Conservation (phyloP, 176 grass and related monocot genomes). For the Aegilops sharonensis region DNA sequence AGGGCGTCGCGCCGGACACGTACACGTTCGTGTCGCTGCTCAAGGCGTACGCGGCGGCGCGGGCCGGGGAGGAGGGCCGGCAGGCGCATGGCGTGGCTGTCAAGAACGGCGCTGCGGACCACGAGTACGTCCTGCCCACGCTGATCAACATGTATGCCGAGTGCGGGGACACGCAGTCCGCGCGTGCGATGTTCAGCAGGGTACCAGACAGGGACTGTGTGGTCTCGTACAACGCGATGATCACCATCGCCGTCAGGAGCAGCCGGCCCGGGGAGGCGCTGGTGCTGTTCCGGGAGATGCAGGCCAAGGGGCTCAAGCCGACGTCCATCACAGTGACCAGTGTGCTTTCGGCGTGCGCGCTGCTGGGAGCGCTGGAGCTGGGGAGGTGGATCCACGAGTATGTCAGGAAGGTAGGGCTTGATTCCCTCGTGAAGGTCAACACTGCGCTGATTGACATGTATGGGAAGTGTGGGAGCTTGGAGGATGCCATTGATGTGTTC, state of each 20-base stretch:
- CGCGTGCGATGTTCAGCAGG: constrained; percentile 36
- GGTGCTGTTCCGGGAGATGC: constrained; percentile 70
- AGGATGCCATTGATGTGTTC: constrained; percentile 60
- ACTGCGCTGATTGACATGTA: constrained; percentile 80
- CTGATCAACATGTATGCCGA: constrained; percentile 69
- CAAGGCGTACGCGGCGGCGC: constrained; percentile 51
- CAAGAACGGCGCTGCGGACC: constrained; percentile 52
- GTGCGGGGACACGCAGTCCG: constrained; percentile 41
- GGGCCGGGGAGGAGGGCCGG: constrained; percentile 34
- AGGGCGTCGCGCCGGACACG: constrained; percentile 50
- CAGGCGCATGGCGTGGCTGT: constrained; percentile 49
- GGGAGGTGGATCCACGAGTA: constrained; percentile 78
- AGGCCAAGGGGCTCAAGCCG: constrained; percentile 46
- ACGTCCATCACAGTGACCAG: constrained; percentile 54
- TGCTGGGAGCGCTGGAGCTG: constrained; percentile 55
- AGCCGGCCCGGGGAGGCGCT: constrained; percentile 63
- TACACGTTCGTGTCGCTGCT: constrained; percentile 63
- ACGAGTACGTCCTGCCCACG: constrained; percentile 60
- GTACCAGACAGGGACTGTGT: constrained; percentile 42
- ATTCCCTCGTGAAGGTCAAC: constrained; percentile 57
- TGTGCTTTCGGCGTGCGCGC: constrained; percentile 47
- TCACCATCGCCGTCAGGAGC: constrained; percentile 48
- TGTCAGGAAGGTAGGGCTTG: constrained; percentile 43
- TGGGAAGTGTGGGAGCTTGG: constrained; percentile 75
- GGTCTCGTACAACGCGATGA: constrained; percentile 75